A percentile compares a stretch with the other conserved stretches of the same genome.
phyloP scores from a whole-genome alignment of 2,329 filamentous ascomycete genomes.

The Monosporascus sp. region DNA sequence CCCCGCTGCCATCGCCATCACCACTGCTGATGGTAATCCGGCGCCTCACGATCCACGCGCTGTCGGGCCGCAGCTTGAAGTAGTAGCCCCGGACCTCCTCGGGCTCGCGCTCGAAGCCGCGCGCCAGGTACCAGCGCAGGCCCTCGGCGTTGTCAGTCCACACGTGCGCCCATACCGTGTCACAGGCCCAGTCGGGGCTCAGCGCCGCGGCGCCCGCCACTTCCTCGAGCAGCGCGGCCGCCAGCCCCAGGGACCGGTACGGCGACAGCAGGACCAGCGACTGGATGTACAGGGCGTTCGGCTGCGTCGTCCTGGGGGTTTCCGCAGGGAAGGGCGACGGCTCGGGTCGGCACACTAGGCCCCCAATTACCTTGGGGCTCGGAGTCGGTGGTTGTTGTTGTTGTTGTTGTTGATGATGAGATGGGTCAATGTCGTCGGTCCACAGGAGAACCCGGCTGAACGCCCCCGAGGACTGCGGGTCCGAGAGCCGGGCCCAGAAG shows the following conservation, averaged over 20 bases:
- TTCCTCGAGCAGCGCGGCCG: conserved; percentile 50
- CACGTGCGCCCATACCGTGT: conserved; percentile 58
- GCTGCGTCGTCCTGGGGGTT: conserved; percentile 10
- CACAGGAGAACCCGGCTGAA: conserved; percentile 58
- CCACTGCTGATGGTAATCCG: conserved; percentile 21
- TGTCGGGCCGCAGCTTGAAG: conserved; percentile 53
- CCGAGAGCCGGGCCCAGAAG: conserved; percentile 53
- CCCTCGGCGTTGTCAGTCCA: conserved; percentile 63
- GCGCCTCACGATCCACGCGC: conserved; percentile 54
- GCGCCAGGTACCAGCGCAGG: conserved; percentile 54
- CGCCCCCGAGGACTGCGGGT: conserved; percentile 42
- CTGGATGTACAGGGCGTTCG: conserved; percentile 56
- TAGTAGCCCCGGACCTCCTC: conserved; percentile 53
- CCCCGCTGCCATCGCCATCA: conserved; percentile 17
- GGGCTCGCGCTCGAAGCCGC: conserved; percentile 46
- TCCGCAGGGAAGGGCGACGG: conserved; percentile 32
- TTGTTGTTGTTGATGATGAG: background rate
- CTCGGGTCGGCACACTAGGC: conserved; percentile 58
- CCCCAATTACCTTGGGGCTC: conserved; percentile 50
- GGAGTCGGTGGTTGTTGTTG: conserved; percentile 3
- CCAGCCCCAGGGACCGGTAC: conserved; percentile 55
- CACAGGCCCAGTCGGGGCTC: conserved; percentile 27
- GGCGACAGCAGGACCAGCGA: conserved; percentile 58
- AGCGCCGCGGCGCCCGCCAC: conserved; percentile 38
- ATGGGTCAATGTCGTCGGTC: conserved; percentile 33